Evolutionary conservation across 768 basidiomycete genomes (phyloP).

Genomic region (Tricholoma matsutake): DNA sequence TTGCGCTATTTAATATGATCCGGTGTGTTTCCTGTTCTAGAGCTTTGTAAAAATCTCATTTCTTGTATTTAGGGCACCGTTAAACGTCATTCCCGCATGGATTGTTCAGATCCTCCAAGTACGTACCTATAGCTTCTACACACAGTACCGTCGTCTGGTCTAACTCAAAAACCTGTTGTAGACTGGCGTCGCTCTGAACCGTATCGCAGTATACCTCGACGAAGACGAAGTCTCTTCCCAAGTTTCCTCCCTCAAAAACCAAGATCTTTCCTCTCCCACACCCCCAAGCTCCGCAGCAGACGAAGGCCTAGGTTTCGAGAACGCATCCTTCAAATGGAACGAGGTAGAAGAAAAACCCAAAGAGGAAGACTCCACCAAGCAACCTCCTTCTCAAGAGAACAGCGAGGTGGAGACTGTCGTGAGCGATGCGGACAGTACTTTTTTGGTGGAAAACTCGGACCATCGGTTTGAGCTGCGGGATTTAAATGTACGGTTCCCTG

Average conservation of each 20-base stretch:
- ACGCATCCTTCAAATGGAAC: constrained; percentile 64
- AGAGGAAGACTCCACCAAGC: constrained; percentile 5
- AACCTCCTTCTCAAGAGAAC: background rate
- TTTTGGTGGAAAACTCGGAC: constrained; percentile 31
- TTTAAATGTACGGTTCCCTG: constrained; percentile 67
- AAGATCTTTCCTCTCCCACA: constrained; percentile 22
- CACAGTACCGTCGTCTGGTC: background rate
- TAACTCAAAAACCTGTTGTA: constrained; percentile 18
- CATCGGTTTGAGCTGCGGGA: constrained; percentile 66
- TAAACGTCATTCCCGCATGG: constrained; percentile 79
- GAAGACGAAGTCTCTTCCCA: constrained; percentile 70
- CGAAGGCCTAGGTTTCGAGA: constrained; percentile 51
- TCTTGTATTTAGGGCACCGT: constrained; percentile 44
- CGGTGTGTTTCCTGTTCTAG: constrained; percentile 35
- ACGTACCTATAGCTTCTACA: constrained; percentile 2
- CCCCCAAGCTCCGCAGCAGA: constrained; percentile 28
- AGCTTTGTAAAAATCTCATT: background rate
- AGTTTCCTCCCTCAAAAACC: constrained; percentile 61
- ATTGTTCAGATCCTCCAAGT: constrained; percentile 75
- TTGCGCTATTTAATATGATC: constrained; percentile 85
- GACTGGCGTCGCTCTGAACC: constrained; percentile 61
- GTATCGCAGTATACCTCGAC: constrained; percentile 63
- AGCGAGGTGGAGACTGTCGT: constrained; percentile 19
- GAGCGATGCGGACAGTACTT: constrained; percentile 20
- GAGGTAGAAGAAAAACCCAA: constrained; percentile 35